phyloP scores from a whole-genome alignment of 2,329 filamentous ascomycete species.

The Lecanoromycetidae sp. region DNA sequence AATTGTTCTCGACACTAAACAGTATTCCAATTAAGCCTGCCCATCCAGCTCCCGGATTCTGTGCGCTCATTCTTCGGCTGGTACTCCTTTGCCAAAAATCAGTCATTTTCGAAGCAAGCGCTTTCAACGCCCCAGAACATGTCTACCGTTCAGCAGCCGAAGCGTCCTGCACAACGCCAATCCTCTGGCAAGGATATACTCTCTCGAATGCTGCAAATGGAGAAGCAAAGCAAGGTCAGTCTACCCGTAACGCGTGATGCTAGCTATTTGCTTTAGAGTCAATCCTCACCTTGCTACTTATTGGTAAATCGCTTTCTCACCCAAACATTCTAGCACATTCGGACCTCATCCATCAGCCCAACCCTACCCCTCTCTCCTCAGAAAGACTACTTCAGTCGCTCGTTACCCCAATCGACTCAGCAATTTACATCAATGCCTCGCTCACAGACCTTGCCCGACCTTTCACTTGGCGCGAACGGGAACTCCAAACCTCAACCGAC shows the following conservation, averaged over 20 bases:
- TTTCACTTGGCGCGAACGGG: neutral
- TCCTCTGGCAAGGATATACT: slow-evolving; percentile 16
- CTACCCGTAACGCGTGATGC: neutral
- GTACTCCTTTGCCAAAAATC: no score
- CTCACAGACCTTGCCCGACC: slow-evolving; percentile 5
- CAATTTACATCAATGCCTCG: slow-evolving; percentile 4
- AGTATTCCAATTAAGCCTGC: no score
- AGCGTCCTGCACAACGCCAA: slow-evolving; percentile 9
- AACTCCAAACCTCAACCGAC: neutral
- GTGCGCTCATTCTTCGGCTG: no score
- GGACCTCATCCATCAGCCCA: slow-evolving; percentile 11
- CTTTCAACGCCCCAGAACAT: neutral
- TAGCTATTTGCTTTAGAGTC: neutral
- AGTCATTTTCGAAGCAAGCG: no score
- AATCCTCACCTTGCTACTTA: neutral
- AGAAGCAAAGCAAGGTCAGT: slow-evolving; percentile 18
- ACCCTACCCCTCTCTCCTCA: slow-evolving; percentile 1
- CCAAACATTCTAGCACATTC: slow-evolving; percentile 4
- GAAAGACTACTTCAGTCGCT: neutral
- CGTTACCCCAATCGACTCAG: slow-evolving; percentile 3
- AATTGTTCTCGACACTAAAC: no score
- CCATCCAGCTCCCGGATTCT: no score
- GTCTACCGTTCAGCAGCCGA: slow-evolving; percentile 11
- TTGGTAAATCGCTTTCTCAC: neutral
- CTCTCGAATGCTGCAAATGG: slow-evolving; percentile 18